Evolutionary conservation across 495 filamentous ascomycete species (phyloP), one percentile per base, ranked within the genome.

Genomic region (Podospora fimiseda): DNA sequence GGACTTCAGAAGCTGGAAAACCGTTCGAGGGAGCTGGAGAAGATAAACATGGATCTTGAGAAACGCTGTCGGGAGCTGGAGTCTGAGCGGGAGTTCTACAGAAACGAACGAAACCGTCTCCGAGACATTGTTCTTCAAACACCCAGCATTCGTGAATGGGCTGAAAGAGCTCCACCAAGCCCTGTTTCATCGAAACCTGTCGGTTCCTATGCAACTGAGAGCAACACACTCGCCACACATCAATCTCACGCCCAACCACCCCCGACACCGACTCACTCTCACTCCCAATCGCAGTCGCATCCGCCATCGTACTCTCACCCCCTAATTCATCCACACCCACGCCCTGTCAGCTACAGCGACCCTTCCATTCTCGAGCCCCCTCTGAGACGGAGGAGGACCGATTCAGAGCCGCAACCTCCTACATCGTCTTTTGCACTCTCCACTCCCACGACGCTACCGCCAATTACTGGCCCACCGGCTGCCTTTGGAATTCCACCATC

Each of bases 21-120:
- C 39, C 76, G 82, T 38, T 74, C 83, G 30, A 68, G 72, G 7
- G 72, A 76, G 45, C 48, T 76, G 43, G 60, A 64, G 47, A 67
- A 64, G 43, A 70, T 60, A 51, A 56, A 72, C 9, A 77, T 80
- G 5, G 74, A 79, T 53, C 52, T 74, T 30, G 55, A 63, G 20
- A 67, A 68, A 46, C 69, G 68, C 37, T 60, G 71, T 15, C 76
- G 81, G 11, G 74, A 77, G 18, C 52, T 84, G 39, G 64, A 76
- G 39, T 58, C 70, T 72, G 67, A 76, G 65, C 56, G 66, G 13
- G 72, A 78, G 9, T 67, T 67, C 51, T 75, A 75, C 40, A 70
- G 72, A 15, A 63, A 59, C 45, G 84, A 88, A 50, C 70, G 85
- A 36, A 79, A 88, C 57, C 82, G 83, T 45, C 81, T 84, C 59